A percentile compares a stretch with the other conserved stretches of the same genome.
These are phyloP conservation scores for Crucihimalaya himalaica DNA, from an alignment of 345 rosid genomes.

Conservation along the genomic window DNA sequence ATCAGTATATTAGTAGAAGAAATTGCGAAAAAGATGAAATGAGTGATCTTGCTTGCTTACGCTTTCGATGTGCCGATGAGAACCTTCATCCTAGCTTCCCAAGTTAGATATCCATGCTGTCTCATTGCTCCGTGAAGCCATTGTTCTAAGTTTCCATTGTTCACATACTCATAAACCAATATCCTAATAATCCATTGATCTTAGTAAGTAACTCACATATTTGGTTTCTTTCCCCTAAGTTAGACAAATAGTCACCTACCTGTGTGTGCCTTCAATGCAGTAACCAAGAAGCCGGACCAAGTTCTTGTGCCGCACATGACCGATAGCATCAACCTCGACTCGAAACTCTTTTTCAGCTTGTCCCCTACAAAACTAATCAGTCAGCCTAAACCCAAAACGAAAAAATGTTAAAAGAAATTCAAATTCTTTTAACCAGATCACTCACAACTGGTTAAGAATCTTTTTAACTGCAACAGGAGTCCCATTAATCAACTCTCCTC, in stretches of 20 bases:
- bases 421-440: not conserved
- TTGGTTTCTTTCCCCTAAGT: constrained; percentile 40
- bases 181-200: constrained; percentile 45
- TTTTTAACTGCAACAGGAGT: constrained; percentile 88
- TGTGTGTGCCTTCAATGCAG: constrained; percentile 94
- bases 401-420: not conserved
- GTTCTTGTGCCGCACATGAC: constrained; percentile 91
- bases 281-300: constrained; percentile 90
- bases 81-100: constrained; percentile 89
- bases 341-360: constrained; percentile 94
- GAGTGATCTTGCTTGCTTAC: constrained; percentile 47
- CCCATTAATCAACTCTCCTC: constrained; percentile 69
- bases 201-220: constrained; percentile 36
- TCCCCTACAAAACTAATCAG: constrained; percentile 53
- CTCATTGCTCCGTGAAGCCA: constrained; percentile 88
- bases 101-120: constrained; percentile 71
- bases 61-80: constrained; percentile 87
- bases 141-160: constrained; percentile 88
- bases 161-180: constrained; percentile 87
- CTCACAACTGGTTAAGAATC: constrained; percentile 85
- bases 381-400: not conserved
- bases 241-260: constrained; percentile 43
- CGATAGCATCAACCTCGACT: constrained; percentile 94
- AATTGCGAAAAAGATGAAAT: not conserved
- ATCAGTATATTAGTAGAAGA: not conserved